Evolutionary conservation across 2,329 filamentous ascomycete genomes (phyloP), one percentile per base, ranked within the genome.

Genomic region (Verticillium tricorpus): DNA sequence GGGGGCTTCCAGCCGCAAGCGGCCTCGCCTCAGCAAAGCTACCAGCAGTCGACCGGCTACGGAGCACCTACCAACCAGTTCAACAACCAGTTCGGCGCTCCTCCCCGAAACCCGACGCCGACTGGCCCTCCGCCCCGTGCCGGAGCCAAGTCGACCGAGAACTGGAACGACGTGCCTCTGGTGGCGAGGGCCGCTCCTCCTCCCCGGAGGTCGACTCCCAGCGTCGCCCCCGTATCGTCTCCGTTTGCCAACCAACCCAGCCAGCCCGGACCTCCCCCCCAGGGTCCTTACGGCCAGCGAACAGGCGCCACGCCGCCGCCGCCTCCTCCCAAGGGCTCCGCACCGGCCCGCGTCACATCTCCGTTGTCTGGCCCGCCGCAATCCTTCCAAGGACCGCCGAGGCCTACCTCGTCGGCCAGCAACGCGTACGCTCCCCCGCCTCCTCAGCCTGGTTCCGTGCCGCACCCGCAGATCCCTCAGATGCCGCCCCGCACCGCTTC

Each of bases 161-260:
- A 91, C 68, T 99, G 95, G 95, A 99, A 99, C 69, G 95, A 99
- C 74, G 89, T 96, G 59, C 95, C 95, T 1, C 85, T 97, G 69
- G 90, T 98, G 56, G 83, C 86, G 56, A 92, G 94, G 78, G 79
- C 84, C 12, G 25, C 25, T 60, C 83, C 89, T n/a, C 84, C 85
- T 15, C 84, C 89, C 25, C 87, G 93, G 67, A 86, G 89, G 71
- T 82, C 83, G 56, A 97, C 94, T 1, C 92, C 93, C 2, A 87
- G 82, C 61, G 80, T 86, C 22, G 85, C 87, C 59, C 80, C 89
- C 3, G 86, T 93, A 58, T 86, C 82, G n/a, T 86, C 90, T 19
- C 91, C 92, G 9, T 96, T 95, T 79, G 83, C 87, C 2, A 85
- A 85, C 68, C 87, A 91, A 70, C 83, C 87, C 2, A 85, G 85